Conservation (phyloP, 805 yeast genomes). For the Starmera pachycereana region DNA sequence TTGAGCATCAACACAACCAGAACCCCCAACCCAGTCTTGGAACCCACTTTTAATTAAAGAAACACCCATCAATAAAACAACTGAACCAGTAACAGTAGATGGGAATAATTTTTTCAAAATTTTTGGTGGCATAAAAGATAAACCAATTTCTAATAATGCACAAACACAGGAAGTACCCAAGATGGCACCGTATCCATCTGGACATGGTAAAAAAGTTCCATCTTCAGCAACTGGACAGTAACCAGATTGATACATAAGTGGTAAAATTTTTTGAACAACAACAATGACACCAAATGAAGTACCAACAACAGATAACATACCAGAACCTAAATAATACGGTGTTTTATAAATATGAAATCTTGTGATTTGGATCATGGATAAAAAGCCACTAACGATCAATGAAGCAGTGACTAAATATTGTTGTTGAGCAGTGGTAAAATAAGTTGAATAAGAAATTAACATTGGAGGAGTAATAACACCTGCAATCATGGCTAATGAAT, state of each 20-base stretch:
- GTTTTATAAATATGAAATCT: slow-evolving; percentile 71
- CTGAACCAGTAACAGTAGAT: slow-evolving; percentile 87
- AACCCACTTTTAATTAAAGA: slow-evolving; percentile 64
- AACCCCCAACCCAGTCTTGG: slow-evolving; percentile 82
- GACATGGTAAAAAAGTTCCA: slow-evolving; percentile 69
- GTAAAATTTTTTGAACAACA: slow-evolving; percentile 65
- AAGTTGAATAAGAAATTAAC: slow-evolving; percentile 55
- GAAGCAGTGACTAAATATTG: slow-evolving; percentile 67
- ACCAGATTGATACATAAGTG: slow-evolving; percentile 70
- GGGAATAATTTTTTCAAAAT: slow-evolving; percentile 70
- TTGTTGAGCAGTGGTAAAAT: slow-evolving; percentile 37
- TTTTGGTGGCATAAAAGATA: slow-evolving; percentile 73
- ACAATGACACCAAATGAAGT: slow-evolving; percentile 84
- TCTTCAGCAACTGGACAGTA: slow-evolving; percentile 51
- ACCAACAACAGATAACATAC: slow-evolving; percentile 81
- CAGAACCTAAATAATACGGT: slow-evolving; percentile 79
- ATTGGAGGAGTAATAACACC: slow-evolving; percentile 84
- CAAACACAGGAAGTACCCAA: slow-evolving; percentile 71
- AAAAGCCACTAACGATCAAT: slow-evolving; percentile 58
- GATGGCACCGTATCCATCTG: slow-evolving; percentile 81
- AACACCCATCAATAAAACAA: slow-evolving; percentile 76
- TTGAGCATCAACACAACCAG: slow-evolving; percentile 44
- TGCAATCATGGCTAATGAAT: slow-evolving; percentile 83
- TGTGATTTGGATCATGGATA: slow-evolving; percentile 70
- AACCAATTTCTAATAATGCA: slow-evolving; percentile 57